Conservation (phyloP, 495 filamentous ascomycete genomes). For the Hyaloscypha hepaticicola region DNA sequence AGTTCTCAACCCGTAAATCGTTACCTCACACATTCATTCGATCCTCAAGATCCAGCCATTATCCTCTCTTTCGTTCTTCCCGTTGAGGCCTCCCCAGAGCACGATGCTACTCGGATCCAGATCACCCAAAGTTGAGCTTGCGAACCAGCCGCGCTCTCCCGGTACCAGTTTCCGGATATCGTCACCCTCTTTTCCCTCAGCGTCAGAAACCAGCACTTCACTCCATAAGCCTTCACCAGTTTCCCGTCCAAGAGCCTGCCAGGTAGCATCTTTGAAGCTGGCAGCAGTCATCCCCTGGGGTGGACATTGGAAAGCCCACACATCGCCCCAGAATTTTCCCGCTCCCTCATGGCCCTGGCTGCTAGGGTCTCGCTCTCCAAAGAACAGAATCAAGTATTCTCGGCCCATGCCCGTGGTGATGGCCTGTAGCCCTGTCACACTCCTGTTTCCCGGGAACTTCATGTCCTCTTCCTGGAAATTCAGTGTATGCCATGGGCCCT, state of each 20-base stretch:
- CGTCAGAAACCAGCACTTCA: conserved; percentile 42
- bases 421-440: conserved; percentile 45
- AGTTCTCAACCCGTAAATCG: too few species aligned
- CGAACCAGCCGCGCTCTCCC: conserved; percentile 46
- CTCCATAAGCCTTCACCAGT: conserved; percentile 54
- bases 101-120: conserved; percentile 50
- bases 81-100: conserved; percentile 51
- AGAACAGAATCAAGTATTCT: conserved; percentile 60
- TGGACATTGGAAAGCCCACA: conserved; percentile 71
- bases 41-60: conserved; percentile 57
- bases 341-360: conserved; percentile 61
- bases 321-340: conserved; percentile 66
- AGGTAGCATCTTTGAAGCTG: conserved; percentile 51
- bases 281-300: conserved; percentile 50
- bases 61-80: conserved; percentile 42
- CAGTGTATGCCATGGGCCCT: conserved; percentile 26
- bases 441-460: conserved; percentile 39
- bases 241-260: conserved; percentile 50
- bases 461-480: conserved; percentile 29
- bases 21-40: conserved; percentile 15
- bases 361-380: conserved; percentile 66
- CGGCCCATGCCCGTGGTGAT: conserved; percentile 52
- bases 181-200: conserved; percentile 39
- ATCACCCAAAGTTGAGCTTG: conserved; percentile 46
- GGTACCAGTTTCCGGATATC: conserved; percentile 36